Conservation (phyloP, 805 yeast species). For the Jamesozyma piceae region DNA sequence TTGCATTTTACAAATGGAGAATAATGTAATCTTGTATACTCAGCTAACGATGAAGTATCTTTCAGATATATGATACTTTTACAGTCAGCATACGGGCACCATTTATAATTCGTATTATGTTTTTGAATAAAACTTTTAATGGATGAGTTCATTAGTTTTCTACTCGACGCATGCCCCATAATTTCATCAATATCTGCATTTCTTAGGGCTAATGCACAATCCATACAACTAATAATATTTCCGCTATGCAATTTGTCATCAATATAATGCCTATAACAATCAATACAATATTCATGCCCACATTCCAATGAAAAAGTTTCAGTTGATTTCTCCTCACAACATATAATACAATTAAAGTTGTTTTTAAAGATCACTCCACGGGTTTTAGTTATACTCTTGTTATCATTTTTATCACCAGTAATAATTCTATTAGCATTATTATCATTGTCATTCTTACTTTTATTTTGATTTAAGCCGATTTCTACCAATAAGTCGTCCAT, state of each 20-base stretch:
- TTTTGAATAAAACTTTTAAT: slow-evolving; percentile 45
- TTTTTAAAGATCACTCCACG: slow-evolving; percentile 15
- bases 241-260: slow-evolving; percentile 36
- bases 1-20: slow-evolving; percentile 66
- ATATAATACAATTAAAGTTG: slow-evolving; percentile 50
- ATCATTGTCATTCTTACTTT: background rate
- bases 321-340: slow-evolving; percentile 48
- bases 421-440: background rate
- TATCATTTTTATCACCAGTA: background rate
- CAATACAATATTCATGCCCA: slow-evolving; percentile 58
- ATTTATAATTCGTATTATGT: slow-evolving; percentile 40
- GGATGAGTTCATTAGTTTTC: slow-evolving; percentile 28
- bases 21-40: slow-evolving; percentile 21
- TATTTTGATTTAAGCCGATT: slow-evolving; percentile 27
- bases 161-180: slow-evolving; percentile 30
- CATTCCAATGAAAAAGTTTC: slow-evolving; percentile 50
- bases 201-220: slow-evolving; percentile 36
- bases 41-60: slow-evolving; percentile 22
- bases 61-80: slow-evolving; percentile 42
- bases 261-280: slow-evolving; percentile 60
- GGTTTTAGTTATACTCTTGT: too few relatives aligned
- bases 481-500: slow-evolving; percentile 29
- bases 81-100: slow-evolving; percentile 88
- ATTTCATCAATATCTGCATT: slow-evolving; percentile 35
- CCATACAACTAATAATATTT: slow-evolving; percentile 55